Evolutionary conservation across 768 basidiomycete genomes (phyloP), one percentile per base, ranked within the genome.

Genomic region (Suillus plorans): DNA sequence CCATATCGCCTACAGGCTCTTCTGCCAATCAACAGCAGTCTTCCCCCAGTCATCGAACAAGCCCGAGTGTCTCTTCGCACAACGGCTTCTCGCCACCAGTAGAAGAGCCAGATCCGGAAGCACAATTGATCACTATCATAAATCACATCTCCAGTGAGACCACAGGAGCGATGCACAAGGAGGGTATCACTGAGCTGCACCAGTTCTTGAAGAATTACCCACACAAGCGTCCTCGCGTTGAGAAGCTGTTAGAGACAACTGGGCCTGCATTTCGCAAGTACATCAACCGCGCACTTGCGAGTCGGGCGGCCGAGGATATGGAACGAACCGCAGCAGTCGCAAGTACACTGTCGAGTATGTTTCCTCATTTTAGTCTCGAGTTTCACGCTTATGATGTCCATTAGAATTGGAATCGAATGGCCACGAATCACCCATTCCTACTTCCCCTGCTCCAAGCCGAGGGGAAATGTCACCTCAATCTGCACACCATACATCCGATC

Each of bases 141-240:
- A 89, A 88, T 49, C 91, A 95, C 72, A 93, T 93, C 64, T 94
- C 91, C 39, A 92, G 90, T 73, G 91, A 94, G 78, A 92, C 92
- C 28, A 92, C 93, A 5, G 92, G 91, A 18, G 91, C 92, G 18
- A 80, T 94, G 79, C 92, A 95, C 75, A 95, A 95, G 76, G 94
- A 97, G 75, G 94, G 94, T 4, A 95, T 99, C 63, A 96, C 94
- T 4, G 94, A 96, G 70, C 80, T 99, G 28, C 94, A 98, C 74
- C 89, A 94, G 42, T 98, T 95, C 81, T 78, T 98, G 71, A 95
- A 95, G 78, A 89, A 88, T 36, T 87, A 97, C 72, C 95, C 95
- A 0, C 88, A 94, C 70, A 95, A 94, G 73, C 85, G 86, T 71
- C 79, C 87, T 2, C 86, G 87, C 49, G 93, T 95, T 25, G 94